Conservation (phyloP, 2,329 filamentous ascomycete genomes). For the Fusarium odoratissimum region DNA sequence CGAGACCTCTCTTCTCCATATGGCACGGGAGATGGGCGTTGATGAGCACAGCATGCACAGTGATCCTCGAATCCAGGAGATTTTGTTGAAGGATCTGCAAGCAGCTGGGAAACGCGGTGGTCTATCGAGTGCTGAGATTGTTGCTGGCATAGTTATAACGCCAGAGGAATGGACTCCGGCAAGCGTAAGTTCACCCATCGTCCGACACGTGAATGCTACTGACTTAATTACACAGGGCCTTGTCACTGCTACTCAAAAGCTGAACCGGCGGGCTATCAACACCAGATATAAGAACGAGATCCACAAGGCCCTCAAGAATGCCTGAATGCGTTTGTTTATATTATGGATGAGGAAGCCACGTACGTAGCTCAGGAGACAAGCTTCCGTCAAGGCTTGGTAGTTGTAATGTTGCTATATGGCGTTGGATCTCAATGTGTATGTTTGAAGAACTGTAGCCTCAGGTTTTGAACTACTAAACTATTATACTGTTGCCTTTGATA, state of each 20-base stretch:
- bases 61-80: slow-evolving; percentile 70
- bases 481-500: neutral
- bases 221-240: slow-evolving; percentile 56
- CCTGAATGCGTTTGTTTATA: neutral
- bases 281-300: slow-evolving; percentile 63
- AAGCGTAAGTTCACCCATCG: slow-evolving; percentile 69
- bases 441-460: neutral
- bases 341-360: neutral
- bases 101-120: slow-evolving; percentile 72
- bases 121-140: slow-evolving; percentile 76
- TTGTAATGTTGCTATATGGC: neutral
- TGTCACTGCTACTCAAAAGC: slow-evolving; percentile 69
- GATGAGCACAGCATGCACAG: slow-evolving; percentile 74
- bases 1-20: slow-evolving; percentile 68
- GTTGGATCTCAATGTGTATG: neutral
- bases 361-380: neutral
- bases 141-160: slow-evolving; percentile 79
- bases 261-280: slow-evolving; percentile 63
- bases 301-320: neutral
- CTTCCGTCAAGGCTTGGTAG: neutral
- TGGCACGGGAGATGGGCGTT: slow-evolving; percentile 70
- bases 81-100: slow-evolving; percentile 74
- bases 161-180: slow-evolving; percentile 90
- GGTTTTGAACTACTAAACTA: neutral
- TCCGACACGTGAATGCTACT: rapidly evolving